These are phyloP conservation scores for Nemania diffusa DNA, from an alignment of 2,329 filamentous ascomycete genomes.

Conservation along the genomic window DNA sequence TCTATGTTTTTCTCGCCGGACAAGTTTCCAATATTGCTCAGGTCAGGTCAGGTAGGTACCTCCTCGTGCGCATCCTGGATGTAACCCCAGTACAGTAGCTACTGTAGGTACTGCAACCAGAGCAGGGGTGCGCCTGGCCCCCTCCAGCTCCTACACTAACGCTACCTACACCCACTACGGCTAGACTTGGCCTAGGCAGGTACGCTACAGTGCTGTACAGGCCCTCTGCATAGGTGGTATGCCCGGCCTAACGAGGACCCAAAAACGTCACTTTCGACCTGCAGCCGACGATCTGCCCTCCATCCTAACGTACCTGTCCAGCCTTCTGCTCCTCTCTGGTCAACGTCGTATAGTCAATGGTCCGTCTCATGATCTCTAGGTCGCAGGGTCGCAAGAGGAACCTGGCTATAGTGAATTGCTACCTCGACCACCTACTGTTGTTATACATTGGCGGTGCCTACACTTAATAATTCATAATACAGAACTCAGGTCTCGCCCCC, in stretches of 20 bases:
- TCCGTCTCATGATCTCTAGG: slow-evolving; percentile 22
- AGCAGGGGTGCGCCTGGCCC: slow-evolving; percentile 20
- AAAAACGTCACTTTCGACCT: slow-evolving; percentile 46
- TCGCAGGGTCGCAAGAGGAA: slow-evolving; percentile 28
- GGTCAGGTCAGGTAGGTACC: not conserved
- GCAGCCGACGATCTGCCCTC: slow-evolving; percentile 41
- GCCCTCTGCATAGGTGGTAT: not conserved
- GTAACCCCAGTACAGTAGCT: not conserved
- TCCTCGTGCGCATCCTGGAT: not conserved
- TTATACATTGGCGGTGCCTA: slow-evolving; percentile 17
- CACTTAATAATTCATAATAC: slow-evolving; percentile 5
- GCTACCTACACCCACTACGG: not conserved
- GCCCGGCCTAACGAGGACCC: slow-evolving; percentile 10
- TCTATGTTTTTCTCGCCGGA: not conserved
- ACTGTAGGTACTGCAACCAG: not conserved
- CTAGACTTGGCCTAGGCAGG: not conserved
- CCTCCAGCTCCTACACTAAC: slow-evolving; percentile 2
- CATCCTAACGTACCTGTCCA: slow-evolving; percentile 30
- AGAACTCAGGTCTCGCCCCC: not conserved
- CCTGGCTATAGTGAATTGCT: slow-evolving; percentile 15
- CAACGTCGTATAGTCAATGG: slow-evolving; percentile 27
- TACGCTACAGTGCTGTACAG: not conserved
- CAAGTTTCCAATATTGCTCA: too few relatives aligned
- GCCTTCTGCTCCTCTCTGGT: slow-evolving; percentile 33
- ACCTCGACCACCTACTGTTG: not conserved